phyloP scores from a whole-genome alignment of 805 yeast genomes.

The Candida berthetii region DNA sequence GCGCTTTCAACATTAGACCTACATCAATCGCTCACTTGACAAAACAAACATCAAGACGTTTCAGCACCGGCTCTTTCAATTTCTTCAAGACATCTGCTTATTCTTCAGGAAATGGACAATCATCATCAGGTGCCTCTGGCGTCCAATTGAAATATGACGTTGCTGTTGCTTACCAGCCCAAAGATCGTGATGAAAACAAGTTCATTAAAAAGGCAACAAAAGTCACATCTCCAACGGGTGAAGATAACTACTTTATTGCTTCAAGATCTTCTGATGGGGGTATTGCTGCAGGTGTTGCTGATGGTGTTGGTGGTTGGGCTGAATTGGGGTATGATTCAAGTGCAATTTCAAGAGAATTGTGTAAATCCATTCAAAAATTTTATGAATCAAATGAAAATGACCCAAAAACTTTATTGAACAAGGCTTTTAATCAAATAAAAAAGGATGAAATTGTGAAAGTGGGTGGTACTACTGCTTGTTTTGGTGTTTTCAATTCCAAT shows the following conservation, averaged over 20 bases:
- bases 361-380: constrained; percentile 42
- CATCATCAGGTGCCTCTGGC: constrained; percentile 2
- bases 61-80: neutral
- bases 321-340: constrained; percentile 87
- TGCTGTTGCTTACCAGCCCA: constrained; percentile 71
- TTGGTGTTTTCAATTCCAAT: constrained; percentile 60
- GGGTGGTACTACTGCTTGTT: constrained; percentile 92
- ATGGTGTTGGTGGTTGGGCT: constrained; percentile 98
- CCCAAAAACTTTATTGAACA: constrained; percentile 37
- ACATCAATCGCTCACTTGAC: neutral
- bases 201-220: constrained; percentile 25
- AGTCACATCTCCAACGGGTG: constrained; percentile 63
- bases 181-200: constrained; percentile 52
- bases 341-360: constrained; percentile 77
- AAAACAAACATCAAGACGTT: neutral
- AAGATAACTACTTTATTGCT: constrained; percentile 63
- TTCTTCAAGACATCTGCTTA: neutral
- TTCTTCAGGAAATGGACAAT: neutral
- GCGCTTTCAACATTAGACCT: neutral
- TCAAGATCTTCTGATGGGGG: constrained; percentile 17
- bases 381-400: constrained; percentile 3
- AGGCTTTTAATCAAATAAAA: constrained; percentile 50
- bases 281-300: constrained; percentile 76
- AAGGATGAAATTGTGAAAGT: constrained; percentile 60
- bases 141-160: constrained; percentile 38